These are phyloP conservation scores for Arctium lappa DNA, from an alignment of 129 eudicot species.

Conservation along the genomic window DNA sequence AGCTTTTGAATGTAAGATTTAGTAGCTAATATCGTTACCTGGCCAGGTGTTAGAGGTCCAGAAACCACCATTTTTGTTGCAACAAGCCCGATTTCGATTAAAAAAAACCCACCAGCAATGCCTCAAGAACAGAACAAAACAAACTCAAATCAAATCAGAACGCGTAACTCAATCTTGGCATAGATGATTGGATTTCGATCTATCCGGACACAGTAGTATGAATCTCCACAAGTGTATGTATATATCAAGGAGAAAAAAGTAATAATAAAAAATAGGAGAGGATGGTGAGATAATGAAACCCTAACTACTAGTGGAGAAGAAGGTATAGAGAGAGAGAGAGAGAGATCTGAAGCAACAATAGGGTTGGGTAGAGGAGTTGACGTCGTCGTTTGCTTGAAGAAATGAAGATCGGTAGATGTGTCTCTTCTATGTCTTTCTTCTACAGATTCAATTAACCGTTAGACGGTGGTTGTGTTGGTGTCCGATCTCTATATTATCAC, in stretches of 20 bases:
- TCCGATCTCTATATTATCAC: not conserved
- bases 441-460: slow-evolving; percentile 13
- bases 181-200: not conserved
- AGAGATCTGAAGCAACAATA: slow-evolving; percentile 70
- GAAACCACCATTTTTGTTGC: slow-evolving; percentile 51
- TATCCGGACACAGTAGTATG: not conserved
- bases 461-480: slow-evolving; percentile 18
- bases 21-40: slow-evolving; percentile 35
- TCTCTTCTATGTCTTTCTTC: slow-evolving; percentile 24
- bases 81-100: slow-evolving; percentile 5
- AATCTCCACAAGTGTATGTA: not conserved
- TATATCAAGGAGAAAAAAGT: not conserved
- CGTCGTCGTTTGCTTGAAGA: slow-evolving; percentile 55
- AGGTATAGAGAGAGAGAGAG: slow-evolving; percentile 18
- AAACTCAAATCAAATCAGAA: slow-evolving; percentile 28
- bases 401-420: slow-evolving; percentile 42
- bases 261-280: not conserved
- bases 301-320: slow-evolving; percentile 21
- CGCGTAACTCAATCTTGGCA: slow-evolving; percentile 9
- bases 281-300: slow-evolving; percentile 28
- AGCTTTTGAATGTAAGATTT: not conserved
- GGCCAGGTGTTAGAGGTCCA: slow-evolving; percentile 78
- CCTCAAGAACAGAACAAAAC: not conserved
- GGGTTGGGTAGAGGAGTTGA: slow-evolving; percentile 18
- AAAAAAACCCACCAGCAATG: not conserved